Evolutionary conservation across 2,329 filamentous ascomycete species (phyloP).

Genomic region (Hymenoscyphus fructigenus): DNA sequence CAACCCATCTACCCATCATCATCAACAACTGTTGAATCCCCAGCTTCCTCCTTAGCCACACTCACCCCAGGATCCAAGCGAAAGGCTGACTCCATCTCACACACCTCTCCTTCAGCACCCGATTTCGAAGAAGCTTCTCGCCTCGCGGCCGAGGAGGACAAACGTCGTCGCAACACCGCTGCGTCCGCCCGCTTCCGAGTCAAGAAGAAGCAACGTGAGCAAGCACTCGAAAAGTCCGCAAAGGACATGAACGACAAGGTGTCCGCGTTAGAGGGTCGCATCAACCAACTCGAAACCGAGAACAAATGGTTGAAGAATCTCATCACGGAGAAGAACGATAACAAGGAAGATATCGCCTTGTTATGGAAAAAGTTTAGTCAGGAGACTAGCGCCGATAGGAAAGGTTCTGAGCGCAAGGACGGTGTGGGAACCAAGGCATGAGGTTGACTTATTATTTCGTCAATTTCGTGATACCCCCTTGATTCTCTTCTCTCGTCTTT

Average conservation of each 20-base stretch:
- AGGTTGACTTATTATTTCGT: background rate
- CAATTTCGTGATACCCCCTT: background rate
- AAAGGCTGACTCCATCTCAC: slow-evolving; percentile 31
- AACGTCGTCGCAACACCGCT: slow-evolving; percentile 84
- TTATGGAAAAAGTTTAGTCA: slow-evolving; percentile 42
- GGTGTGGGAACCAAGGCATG: slow-evolving; percentile 35
- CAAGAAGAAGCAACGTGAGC: slow-evolving; percentile 95
- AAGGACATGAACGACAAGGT: slow-evolving; percentile 85
- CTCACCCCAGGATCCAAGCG: slow-evolving; percentile 33
- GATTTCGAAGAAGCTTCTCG: slow-evolving; percentile 71
- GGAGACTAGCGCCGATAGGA: slow-evolving; percentile 33
- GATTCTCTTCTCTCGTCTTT: slow-evolving; percentile 2
- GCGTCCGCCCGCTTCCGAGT: slow-evolving; percentile 86
- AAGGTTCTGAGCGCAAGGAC: slow-evolving; percentile 34
- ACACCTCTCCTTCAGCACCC: slow-evolving; percentile 38
- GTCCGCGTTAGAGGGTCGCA: slow-evolving; percentile 66
- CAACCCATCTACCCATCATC: slow-evolving; percentile 21
- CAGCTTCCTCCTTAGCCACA: slow-evolving; percentile 30
- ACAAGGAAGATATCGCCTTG: slow-evolving; percentile 42
- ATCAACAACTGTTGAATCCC: slow-evolving; percentile 22
- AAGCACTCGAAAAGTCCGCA: slow-evolving; percentile 76
- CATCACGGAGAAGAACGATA: slow-evolving; percentile 75
- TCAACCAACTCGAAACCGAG: slow-evolving; percentile 77
- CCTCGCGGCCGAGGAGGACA: slow-evolving; percentile 81
- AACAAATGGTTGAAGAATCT: slow-evolving; percentile 81